A percentile compares a stretch with the other conserved stretches of the same genome.
These are phyloP conservation scores for Aspergillus calidoustus DNA, from an alignment of 2,329 filamentous ascomycete genomes.

Conservation along the genomic window DNA sequence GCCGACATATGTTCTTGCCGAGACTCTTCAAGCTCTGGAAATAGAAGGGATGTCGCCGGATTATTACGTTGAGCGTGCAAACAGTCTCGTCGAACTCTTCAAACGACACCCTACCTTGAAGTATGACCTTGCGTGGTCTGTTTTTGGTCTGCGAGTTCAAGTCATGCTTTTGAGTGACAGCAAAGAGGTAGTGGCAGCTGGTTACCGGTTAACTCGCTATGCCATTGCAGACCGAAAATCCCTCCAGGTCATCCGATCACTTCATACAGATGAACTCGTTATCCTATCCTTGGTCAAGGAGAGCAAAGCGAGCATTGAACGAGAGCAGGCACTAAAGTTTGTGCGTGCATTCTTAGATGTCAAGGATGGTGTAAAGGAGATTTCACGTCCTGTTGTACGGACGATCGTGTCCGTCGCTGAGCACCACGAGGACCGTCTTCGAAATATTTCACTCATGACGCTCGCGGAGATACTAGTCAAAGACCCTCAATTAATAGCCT, in stretches of 20 bases:
- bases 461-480: conserved; percentile 88
- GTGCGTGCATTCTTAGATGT: conserved; percentile 93
- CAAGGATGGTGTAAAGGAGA: conserved; percentile 85
- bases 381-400: conserved; percentile 83
- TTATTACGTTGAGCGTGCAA: conserved; percentile 92
- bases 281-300: conserved; percentile 93
- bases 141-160: conserved; percentile 92
- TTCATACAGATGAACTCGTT: conserved; percentile 92
- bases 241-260: conserved; percentile 79
- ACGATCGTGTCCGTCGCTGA: conserved; percentile 91
- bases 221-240: conserved; percentile 91
- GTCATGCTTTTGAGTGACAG: conserved; percentile 95
- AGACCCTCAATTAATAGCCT: conserved; percentile 78
- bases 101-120: conserved; percentile 91
- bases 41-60: conserved; percentile 85
- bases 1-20: conserved; percentile 86
- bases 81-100: conserved; percentile 94
- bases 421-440: conserved; percentile 79
- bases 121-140: conserved; percentile 94
- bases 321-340: conserved; percentile 96
- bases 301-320: conserved; percentile 93
- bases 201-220: conserved; percentile 90
- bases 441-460: conserved; percentile 90
- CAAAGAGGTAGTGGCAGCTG: conserved; percentile 91
- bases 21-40: conserved; percentile 88